Percentiles rank a stretch among this genome's conserved stretches.
Evolutionary conservation across 805 yeast genomes (phyloP).

Genomic region (Wickerhamomyces xylosicus): DNA sequence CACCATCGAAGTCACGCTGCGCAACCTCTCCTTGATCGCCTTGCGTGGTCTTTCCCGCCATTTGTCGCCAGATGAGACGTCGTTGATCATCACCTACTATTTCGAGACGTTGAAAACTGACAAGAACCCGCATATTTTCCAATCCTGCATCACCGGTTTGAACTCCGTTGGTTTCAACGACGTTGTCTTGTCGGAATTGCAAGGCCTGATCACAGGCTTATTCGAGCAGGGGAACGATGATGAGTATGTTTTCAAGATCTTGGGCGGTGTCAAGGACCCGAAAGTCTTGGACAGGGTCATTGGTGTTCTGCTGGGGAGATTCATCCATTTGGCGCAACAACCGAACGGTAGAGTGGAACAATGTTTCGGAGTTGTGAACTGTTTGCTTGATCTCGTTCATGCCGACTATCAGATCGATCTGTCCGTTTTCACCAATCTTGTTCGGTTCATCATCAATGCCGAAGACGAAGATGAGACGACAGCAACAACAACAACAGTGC

Average conservation of each 20-base stretch:
- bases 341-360: neutral
- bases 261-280: neutral
- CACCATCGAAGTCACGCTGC: slow-evolving; percentile 55
- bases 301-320: neutral
- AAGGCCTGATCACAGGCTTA: too few relatives aligned
- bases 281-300: neutral
- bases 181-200: too few relatives aligned
- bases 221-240: neutral
- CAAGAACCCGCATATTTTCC: slow-evolving; percentile 39
- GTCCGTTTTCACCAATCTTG: neutral
- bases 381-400: too few relatives aligned
- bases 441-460: neutral
- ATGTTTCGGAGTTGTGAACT: slow-evolving; percentile 6
- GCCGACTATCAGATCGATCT: neutral
- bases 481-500: too few relatives aligned
- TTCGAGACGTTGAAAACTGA: slow-evolving; percentile 49
- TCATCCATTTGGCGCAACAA: neutral
- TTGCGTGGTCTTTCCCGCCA: slow-evolving; percentile 41
- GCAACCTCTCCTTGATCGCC: slow-evolving; percentile 57
- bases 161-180: slow-evolving; percentile 6
- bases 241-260: neutral
- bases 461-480: neutral
- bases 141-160: slow-evolving; percentile 46
- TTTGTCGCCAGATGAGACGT: slow-evolving; percentile 47
- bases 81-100: slow-evolving; percentile 53